These are phyloP conservation scores for Wickerhamomyces canadensis DNA, from an alignment of 805 yeast species.

Conservation along the genomic window DNA sequence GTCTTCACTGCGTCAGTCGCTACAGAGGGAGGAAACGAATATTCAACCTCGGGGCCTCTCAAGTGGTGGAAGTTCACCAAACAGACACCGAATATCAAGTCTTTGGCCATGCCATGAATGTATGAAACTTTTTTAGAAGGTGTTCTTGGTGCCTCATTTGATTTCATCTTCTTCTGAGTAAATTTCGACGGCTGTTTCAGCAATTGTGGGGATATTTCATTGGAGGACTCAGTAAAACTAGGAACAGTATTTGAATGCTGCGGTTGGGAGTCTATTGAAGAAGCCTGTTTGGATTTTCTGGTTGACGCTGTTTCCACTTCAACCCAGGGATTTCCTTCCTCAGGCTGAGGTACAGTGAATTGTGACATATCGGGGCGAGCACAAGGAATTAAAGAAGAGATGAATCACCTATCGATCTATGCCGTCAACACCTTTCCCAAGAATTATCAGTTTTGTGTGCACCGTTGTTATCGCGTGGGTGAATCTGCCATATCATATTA, in stretches of 20 bases:
- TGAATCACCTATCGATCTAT: no score
- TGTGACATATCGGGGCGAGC: constrained; percentile 3
- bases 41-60: constrained; percentile 93
- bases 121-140: constrained; percentile 14
- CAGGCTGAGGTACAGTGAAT: constrained; percentile 2
- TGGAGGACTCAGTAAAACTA: no score
- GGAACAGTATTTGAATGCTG: no score
- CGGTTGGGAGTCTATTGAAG: no score
- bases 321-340: constrained; percentile 19
- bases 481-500: no score
- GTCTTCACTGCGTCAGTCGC: constrained; percentile 33
- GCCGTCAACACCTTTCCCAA: neutral
- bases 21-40: constrained; percentile 55
- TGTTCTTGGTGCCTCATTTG: neutral
- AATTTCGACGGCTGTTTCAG: no score
- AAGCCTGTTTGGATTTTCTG: no score
- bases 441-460: no score
- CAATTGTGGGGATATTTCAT: no score
- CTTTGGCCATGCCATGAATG: constrained; percentile 17
- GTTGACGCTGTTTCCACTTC: constrained; percentile 7
- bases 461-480: no score
- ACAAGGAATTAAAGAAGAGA: no score
- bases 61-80: constrained; percentile 89
- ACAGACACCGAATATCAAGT: constrained; percentile 71
- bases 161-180: neutral